Evolutionary conservation across 2,329 filamentous ascomycete species (phyloP), one percentile per base, ranked within the genome.

Genomic region (Phialemonium atrogriseum): DNA sequence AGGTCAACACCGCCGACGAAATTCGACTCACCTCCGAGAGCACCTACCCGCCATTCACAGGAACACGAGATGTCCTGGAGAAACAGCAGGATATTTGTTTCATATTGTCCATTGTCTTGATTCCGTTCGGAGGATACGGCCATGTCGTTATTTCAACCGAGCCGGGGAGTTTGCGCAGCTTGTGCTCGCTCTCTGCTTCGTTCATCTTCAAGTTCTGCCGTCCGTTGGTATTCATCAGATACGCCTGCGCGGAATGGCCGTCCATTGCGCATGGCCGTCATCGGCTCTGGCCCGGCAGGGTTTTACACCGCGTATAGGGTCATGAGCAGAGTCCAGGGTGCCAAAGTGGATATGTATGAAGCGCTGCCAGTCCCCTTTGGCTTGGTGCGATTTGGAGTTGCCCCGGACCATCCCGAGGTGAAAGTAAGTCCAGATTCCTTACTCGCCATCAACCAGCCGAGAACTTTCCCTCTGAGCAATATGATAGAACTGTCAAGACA

Each of bases 341-440:
- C 80, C 1, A 70, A 73, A 30, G 72, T 98, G 14, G 89, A 96
- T 58, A 96, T 98, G 89, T 98, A 94, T 52, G 91, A 98, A 59
- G 77, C 85, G 17, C 62, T 96, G 23, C 91, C 91, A 0, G 87
- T 94, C 4, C 91, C 91, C 0, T 98, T 85, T 52, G 91, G 91
- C 1, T 70, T 98, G 34, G 88, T 94, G 30, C 73, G 91, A 34
- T 94, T 91, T 51, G 91, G 91, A 7, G 91, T 98, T 36, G 93
- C 91, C n/a, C 91, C 91, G 5, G 91, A 98, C 54, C 91, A 98
- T 59, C 89, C 91, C 1, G 89, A 98, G 62, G 91, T 98, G 44
- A 98, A 98, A 76, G 86, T 91, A 62, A 38, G 33, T 12, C 17
- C n/a, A n/a, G n/a, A n/a, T n/a, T n/a, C 10, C 12, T 16, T 17